Base-by-base conservation (phyloP, 371 early-diverging fungal genomes). In the Synchytrium microbalum region DNA sequence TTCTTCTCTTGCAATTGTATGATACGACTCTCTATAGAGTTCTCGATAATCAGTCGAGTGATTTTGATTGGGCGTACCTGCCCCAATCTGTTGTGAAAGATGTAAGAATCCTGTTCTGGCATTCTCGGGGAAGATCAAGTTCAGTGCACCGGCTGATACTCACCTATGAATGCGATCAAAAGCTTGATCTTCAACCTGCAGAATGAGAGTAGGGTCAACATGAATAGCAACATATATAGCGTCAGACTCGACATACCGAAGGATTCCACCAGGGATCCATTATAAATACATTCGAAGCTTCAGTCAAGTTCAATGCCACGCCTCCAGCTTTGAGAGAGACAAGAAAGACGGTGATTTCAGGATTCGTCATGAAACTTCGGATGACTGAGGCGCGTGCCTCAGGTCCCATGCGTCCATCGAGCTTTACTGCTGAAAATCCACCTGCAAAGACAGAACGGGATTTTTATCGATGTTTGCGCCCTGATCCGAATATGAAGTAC, bases 1-100 rank as follows among this genome's bases (percentile, higher is more conserved):
- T 98, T 98, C 82, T 95, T 96, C 57, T 92, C 92, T 72, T 98
- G 98, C 30, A 98, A 75, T 64, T 92, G 88, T 23, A 96, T 72
- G 68, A 98, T 96, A 54, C 95, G 85, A 26, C 86, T 85, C 72
- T 98, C 99, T 63, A 98, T 96, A 32, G 92, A 90, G 77, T 98
- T 93, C 67, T 94, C 92, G 61, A 96, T 92, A 56, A 97, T 90
- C 58, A 96, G 68, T 28, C 92, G 78, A 0, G 93, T 92, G 60
- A 93, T 89, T 60, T 86, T 76, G 69, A 96, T 90, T 2, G 96
- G 94, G 27, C 96, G 79, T 67, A 83, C 74, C 67, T 96, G 94
- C 0, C 94, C 95, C 62, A 95, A 81, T 23, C 62, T 16, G 62
- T n/a, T 24, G 16, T 25, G 25, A 14, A 14, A 14, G 46, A n/a